Conservation (phyloP, 2,329 filamentous ascomycete genomes). For the Colletotrichum eremochloae region DNA sequence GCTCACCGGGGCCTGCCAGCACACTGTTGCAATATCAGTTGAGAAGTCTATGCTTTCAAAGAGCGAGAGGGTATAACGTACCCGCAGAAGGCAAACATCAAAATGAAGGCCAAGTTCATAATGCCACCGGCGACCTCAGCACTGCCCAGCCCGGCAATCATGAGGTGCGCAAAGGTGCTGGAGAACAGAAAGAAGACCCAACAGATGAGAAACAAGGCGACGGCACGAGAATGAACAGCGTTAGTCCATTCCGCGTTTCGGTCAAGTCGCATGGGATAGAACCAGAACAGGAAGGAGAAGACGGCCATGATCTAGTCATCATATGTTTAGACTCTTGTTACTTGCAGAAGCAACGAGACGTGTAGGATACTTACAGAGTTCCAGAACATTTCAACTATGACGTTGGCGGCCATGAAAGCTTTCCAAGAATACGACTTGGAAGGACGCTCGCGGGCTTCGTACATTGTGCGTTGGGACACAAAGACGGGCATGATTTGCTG, state of each 20-base stretch:
- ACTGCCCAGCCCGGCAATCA: slow-evolving; percentile 73
- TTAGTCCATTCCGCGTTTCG: slow-evolving; percentile 67
- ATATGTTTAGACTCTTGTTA: neutral
- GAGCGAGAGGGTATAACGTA: neutral
- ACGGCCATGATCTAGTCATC: slow-evolving; percentile 61
- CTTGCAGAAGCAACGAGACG: neutral
- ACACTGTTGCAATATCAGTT: slow-evolving; percentile 59
- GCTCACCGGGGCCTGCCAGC: slow-evolving; percentile 65
- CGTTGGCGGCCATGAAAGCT: slow-evolving; percentile 74
- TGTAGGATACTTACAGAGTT: slow-evolving; percentile 56
- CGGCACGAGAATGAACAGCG: slow-evolving; percentile 62
- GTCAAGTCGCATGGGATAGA: slow-evolving; percentile 76
- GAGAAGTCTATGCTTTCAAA: no score
- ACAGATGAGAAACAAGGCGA: slow-evolving; percentile 73
- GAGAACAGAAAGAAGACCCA: slow-evolving; percentile 75
- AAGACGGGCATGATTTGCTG: slow-evolving; percentile 75
- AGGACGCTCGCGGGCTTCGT: slow-evolving; percentile 75
- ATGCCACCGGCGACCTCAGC: slow-evolving; percentile 73
- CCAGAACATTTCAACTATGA: slow-evolving; percentile 77
- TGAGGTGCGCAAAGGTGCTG: slow-evolving; percentile 74
- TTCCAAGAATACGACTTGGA: slow-evolving; percentile 78
- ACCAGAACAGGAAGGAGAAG: slow-evolving; percentile 74
- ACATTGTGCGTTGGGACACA: slow-evolving; percentile 72
- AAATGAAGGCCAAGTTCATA: slow-evolving; percentile 52
- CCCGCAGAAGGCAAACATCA: slow-evolving; percentile 68